Base-by-base conservation (phyloP, 441 rosid species). In the Corymbia citriodora region DNA sequence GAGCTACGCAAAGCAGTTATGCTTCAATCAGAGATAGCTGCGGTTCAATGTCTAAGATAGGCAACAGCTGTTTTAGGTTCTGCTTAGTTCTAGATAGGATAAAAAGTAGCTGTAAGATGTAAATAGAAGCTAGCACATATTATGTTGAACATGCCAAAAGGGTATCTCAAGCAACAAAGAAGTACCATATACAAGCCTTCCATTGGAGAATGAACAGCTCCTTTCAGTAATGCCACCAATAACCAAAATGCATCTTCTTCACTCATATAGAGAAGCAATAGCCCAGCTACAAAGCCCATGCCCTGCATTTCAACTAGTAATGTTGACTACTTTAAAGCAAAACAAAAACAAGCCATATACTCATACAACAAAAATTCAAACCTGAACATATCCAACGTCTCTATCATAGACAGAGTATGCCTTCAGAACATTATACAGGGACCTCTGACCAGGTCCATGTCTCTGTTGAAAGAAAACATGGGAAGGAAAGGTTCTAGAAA, bases 161-260 rank as follows among this genome's bases (percentile, higher is more conserved):
- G 86, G 85, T 48, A 89, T 27, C 61, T 82, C 25, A 74, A 89
- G 88, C 54, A 81, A 90, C 85, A 79, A 91, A 33, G 81, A 90
- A 87, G 90, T 92, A 97, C 99, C 97, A 95, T 97, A 92, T 96
- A 98, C 91, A 98, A 92, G 92, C 99, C 99, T 94, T 97, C 99
- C 98, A 97, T 97, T 59, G 99, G 99, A 88, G 99, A 95, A 92
- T 96, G 99, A 86, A 98, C 99, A 88, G 99, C 98, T 92, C 99
- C 99, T 93, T 98, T 97, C 89, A 98, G 95, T 91, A 98, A 95
- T 59, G 99, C 99, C 92, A 98, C 99, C 93, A 97, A 91, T 91
- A 98, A 92, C 99, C 99, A 98, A 93, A 97, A 98, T 19, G 96
- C 99, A 92, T 98, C 99, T 92, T 98, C 99, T 95, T 98, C 99